These are phyloP conservation scores for Ascochyta fabae DNA, from an alignment of 2,329 filamentous ascomycete genomes.

Conservation along the genomic window DNA sequence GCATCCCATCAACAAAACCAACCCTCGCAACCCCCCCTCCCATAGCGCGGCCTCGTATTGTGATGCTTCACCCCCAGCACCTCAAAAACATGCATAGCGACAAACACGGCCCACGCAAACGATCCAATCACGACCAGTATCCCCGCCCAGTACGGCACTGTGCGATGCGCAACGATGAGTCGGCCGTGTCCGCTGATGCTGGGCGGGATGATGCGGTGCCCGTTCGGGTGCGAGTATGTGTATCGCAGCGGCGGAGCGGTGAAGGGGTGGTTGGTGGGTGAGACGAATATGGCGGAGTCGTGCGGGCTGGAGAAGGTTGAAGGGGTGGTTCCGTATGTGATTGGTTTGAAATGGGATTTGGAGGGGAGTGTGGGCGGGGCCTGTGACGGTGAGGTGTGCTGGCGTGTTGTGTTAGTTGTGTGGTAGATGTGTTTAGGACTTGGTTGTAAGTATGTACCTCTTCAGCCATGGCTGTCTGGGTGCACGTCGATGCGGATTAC, in stretches of 20 bases:
- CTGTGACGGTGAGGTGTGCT: neutral
- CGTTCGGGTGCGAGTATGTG: conserved; percentile 19
- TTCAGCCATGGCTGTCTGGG: conserved; percentile 22
- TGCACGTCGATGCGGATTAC: conserved; percentile 11
- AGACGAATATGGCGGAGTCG: conserved; percentile 23
- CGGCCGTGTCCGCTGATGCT: conserved; percentile 32
- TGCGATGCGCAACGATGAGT: conserved; percentile 26
- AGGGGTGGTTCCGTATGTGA: conserved; percentile 21
- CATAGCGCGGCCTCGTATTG: conserved; percentile 1
- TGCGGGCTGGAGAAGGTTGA: conserved; percentile 7
- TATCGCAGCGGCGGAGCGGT: conserved; percentile 16
- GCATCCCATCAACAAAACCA: conserved; percentile 9
- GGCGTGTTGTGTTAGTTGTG: neutral
- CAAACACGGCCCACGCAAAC: conserved; percentile 31
- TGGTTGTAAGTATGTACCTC: conserved; percentile 10
- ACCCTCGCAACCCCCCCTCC: conserved; percentile 5
- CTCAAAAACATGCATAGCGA: conserved; percentile 23
- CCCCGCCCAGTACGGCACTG: conserved; percentile 29
- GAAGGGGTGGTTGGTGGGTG: conserved; percentile 8
- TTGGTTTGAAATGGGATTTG: conserved; percentile 11
- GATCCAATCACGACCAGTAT: conserved; percentile 21
- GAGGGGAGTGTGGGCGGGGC: neutral
- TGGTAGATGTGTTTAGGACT: neutral
- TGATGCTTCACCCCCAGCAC: conserved; percentile 20
- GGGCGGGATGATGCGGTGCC: conserved; percentile 32